Evolutionary conservation across 1,284 basidiomycete species (phyloP).

Genomic region (Moesziomyces parantarcticus): DNA sequence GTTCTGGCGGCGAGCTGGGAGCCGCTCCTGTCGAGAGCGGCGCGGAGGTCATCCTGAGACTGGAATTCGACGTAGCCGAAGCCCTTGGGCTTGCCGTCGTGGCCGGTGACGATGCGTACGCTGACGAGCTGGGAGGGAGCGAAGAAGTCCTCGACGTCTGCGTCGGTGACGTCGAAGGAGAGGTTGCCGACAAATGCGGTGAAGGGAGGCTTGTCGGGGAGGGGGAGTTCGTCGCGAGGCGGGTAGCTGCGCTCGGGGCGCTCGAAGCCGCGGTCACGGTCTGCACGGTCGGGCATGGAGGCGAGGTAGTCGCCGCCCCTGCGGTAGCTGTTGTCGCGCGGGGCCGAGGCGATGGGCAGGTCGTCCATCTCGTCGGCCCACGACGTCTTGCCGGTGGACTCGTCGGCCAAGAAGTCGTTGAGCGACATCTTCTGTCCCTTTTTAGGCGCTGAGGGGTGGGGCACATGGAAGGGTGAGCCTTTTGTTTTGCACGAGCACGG

Average conservation of each 20-base stretch:
- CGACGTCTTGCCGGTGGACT: constrained; percentile 62
- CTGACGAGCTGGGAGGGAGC: constrained; percentile 73
- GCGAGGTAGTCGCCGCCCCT: constrained; percentile 54
- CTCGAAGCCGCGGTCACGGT: constrained; percentile 55
- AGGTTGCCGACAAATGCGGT: constrained; percentile 97
- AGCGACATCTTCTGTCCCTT: constrained; percentile 62
- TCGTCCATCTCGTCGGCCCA: constrained; percentile 68
- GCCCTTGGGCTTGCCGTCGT: constrained; percentile 89
- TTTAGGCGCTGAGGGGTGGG: constrained; percentile 55
- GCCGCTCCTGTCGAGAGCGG: constrained; percentile 71
- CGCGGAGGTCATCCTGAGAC: constrained; percentile 83
- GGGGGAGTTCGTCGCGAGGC: constrained; percentile 86
- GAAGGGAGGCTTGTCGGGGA: constrained; percentile 93
- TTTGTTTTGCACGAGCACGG: neutral
- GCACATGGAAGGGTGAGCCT: neutral
- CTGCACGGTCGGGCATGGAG: constrained; percentile 55
- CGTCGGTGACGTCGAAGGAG: constrained; percentile 88
- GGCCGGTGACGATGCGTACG: constrained; percentile 90
- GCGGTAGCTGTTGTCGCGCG: constrained; percentile 43
- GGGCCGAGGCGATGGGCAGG: constrained; percentile 59
- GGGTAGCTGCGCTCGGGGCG: constrained; percentile 48
- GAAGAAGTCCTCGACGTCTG: constrained; percentile 80
- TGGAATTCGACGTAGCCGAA: constrained; percentile 97
- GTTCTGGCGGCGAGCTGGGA: constrained; percentile 77
- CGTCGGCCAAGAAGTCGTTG: constrained; percentile 65